Base-by-base conservation (phyloP, 2,329 filamentous ascomycete genomes). In the Tolypocladium album region DNA sequence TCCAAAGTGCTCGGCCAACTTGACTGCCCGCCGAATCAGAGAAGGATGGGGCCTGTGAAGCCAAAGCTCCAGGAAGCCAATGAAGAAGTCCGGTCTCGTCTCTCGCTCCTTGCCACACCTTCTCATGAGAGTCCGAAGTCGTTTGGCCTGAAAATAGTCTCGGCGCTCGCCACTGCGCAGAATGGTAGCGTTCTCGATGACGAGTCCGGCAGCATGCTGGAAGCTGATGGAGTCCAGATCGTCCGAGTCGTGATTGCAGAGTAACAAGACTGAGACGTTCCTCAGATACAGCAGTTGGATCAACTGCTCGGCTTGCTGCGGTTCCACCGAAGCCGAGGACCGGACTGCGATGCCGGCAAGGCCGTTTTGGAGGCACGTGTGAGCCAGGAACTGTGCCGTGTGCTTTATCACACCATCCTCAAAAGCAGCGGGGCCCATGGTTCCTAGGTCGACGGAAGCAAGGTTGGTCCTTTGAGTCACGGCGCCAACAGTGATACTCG, bases 121-220 rank as follows among this genome's bases (percentile, higher is more conserved):
- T 4, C 64, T 56, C 65, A 74, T 69, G 43, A 67, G 61, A 2
- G 67, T 63, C 22, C 75, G 70, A 57, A 78, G 70, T 4, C 68
- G 61, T 13, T 66, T 59, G 34, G 75, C 72, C 56, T 75, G 72
- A 63, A 78, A 79, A 63, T 75, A 79, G 61, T 79, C 75, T 24
- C 75, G 68, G 24, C 74, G 69, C 55, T 74, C 67, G 4, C 77
- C 77, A 56, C 74, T 70, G 7, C 69, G 66, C 8, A 75, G 67
- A 20, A 78, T 76, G 12, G 72, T 73, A 8, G 72, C 76, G 62
- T 77, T 78, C 58, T 75, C 70, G 40, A 77, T 69, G 55, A 78
- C 70, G 45, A 78, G 59, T 4, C 77, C 77, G 2, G 68, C 65
- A 22, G 76, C 63, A 6, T 70, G 61, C 1, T 66, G 65, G 34